Evolutionary conservation across 2,329 filamentous ascomycete species (phyloP).

Genomic region (Aphanoascus verrucosus): DNA sequence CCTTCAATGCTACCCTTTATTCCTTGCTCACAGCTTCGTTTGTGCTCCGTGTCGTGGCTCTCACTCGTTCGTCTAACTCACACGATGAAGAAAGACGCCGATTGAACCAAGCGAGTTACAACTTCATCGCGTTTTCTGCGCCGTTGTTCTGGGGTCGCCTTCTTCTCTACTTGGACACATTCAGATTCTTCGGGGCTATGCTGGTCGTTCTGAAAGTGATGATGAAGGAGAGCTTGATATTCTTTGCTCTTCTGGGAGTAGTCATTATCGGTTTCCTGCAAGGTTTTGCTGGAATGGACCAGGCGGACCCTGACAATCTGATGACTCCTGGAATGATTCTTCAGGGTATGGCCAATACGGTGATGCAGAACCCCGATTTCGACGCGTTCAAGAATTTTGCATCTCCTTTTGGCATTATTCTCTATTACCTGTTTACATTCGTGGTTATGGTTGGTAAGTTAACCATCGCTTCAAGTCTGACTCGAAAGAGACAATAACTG

Average conservation of each 20-base stretch:
- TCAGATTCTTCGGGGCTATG: slow-evolving; percentile 97
- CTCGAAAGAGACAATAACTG: neutral
- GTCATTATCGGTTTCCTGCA: slow-evolving; percentile 75
- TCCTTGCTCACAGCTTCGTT: slow-evolving; percentile 67
- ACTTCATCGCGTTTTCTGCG: slow-evolving; percentile 83
- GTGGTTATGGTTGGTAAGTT: slow-evolving; percentile 68
- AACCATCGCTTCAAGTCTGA: neutral
- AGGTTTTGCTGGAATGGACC: slow-evolving; percentile 83
- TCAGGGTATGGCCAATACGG: slow-evolving; percentile 64
- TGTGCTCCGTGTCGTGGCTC: slow-evolving; percentile 64
- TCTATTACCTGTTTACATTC: slow-evolving; percentile 97
- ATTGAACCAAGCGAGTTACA: slow-evolving; percentile 78
- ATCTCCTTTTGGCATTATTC: slow-evolving; percentile 82
- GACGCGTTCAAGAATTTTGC: slow-evolving; percentile 79
- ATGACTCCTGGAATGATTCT: slow-evolving; percentile 33
- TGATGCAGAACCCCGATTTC: slow-evolving; percentile 90
- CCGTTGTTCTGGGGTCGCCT: slow-evolving; percentile 96
- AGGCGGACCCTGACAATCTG: slow-evolving; percentile 58
- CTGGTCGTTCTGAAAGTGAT: slow-evolving; percentile 90
- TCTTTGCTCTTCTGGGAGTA: slow-evolving; percentile 80
- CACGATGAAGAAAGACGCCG: slow-evolving; percentile 43
- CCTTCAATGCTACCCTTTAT: slow-evolving; percentile 82
- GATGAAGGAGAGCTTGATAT: slow-evolving; percentile 91
- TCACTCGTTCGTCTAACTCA: slow-evolving; percentile 50
- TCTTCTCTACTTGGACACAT: slow-evolving; percentile 80